Evolutionary conservation across 768 basidiomycete genomes (phyloP), one percentile per base, ranked within the genome.

Genomic region (Wakefieldia striispora): DNA sequence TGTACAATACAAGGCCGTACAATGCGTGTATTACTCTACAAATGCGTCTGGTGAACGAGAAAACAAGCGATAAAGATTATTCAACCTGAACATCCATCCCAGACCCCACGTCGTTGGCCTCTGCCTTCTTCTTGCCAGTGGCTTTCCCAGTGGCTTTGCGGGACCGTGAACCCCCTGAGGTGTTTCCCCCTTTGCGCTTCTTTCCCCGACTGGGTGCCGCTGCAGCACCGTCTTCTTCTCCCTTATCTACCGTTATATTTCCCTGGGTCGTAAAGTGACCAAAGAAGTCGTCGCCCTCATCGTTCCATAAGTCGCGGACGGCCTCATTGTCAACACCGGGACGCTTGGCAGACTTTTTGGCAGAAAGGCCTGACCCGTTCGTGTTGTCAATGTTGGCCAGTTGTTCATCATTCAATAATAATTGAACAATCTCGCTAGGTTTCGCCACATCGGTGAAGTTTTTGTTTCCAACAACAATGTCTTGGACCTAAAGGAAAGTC

Each of bases 401-500:
- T 61, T 98, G 95, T 59, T 97, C 93, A 59, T 97, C 95, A 61
- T 93, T 95, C 60, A 99, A 79, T 43, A 99, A 75, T 39, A 99
- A 70, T 53, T 94, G 93, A 14, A 95, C 95, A 47, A 99, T 97
- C 68, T 99, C 97, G 71, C 91, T 95, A 23, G 93, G 91, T 66
- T 93, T 95, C 17, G 92, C 83, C 45, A 89, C 88, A 55, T 97
- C 94, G 2, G 89, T 91, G 65, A 97, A 85, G 53, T 83, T 92
- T 70, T 97, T 97, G 72, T 91, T 95, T 45, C 97, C 97, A 8
- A 99, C 97, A 45, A 99, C 97, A 51, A 97, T 95, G 60, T 99
- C 97, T 83, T 98, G 97, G 5, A 98, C 95, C 92, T 95, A 49
- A 19, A 47, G 51, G 23, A 51, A 43, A 48, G 45, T 42, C 37